These are phyloP conservation scores for Suillus variegatus DNA, from an alignment of 768 basidiomycete species.

Conservation along the genomic window DNA sequence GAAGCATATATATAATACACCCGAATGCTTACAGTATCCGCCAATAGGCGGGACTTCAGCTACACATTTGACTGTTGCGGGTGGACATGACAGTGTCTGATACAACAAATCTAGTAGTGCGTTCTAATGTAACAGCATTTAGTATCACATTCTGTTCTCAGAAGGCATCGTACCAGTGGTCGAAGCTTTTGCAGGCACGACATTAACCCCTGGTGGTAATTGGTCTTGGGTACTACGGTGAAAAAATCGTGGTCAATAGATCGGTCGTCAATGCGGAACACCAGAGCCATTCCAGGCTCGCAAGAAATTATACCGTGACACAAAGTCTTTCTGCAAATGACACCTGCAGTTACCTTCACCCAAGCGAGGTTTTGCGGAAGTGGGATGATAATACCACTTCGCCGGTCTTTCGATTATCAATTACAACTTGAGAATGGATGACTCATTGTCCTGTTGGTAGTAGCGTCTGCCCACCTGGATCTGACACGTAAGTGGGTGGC, in stretches of 20 bases:
- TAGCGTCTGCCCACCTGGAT: background rate
- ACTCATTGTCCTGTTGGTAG: background rate
- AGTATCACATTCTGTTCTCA: background rate
- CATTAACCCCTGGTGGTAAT: background rate
- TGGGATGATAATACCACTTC: background rate
- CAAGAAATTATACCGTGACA: background rate
- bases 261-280: background rate
- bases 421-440: background rate
- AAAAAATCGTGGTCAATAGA: background rate
- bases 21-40: background rate
- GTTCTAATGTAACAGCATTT: background rate
- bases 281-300: background rate
- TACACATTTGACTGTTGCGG: background rate
- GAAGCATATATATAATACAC: too few relatives aligned
- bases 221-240: background rate
- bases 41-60: background rate
- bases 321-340: background rate
- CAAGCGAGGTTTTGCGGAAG: background rate
- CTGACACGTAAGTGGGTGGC: too few relatives aligned
- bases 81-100: background rate
- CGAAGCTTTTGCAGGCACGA: background rate
- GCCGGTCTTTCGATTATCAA: background rate
- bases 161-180: background rate
- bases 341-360: background rate
- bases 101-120: background rate